Base-by-base conservation (phyloP, 78 protist species). In the Pigoraptor vietnamica region DNA sequence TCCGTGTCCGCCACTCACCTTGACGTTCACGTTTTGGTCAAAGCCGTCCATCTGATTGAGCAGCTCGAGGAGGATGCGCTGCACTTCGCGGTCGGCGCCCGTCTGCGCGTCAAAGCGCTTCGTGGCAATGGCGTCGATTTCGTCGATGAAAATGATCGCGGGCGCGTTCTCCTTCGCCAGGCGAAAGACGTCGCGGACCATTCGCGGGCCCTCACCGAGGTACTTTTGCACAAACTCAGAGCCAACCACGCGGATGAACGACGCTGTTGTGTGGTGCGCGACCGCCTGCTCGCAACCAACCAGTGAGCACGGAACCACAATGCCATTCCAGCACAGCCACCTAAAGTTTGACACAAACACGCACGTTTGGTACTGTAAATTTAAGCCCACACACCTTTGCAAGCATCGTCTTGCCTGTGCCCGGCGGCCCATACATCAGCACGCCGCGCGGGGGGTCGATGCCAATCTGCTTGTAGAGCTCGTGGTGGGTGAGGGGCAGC, bases 171-270 rank as follows among this genome's bases (percentile, higher is more conserved):
- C 99, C 83, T 96, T 32, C 32, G 99, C 99, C 90, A 99, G 90
- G 32, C 99, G 96, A 95, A 99, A 99, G 36, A 99, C 99, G 89
- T 99, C 99, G 67, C 99, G 96, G 29, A 99, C 99, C 99, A 99
- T 99, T 29, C 99, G 96, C 23, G 99, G 99, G 82, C 99, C 99
- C 90, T 99, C 99, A 21, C 99, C 99, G 25, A 99, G 96, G 95
- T 99, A 99, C 94, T 99, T 99, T 93, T 99, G 99, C n/a, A 99
- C 99, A 92, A 99, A 99, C 92, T 99, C 99, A 10, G 99, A 98
- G 36, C 99, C 99, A 29, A 92, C 94, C 34, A 95, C 98, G 24
- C 98, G 92, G 87, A 98, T 98, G 89, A 98, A 99, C 0, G 99
- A 89, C 2, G 99, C 99, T 24, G 96, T 95, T 39, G 99, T 98